A percentile compares a stretch with the other conserved stretches of the same genome.
Conservation (phyloP, 1,284 basidiomycete species). For the Golubevia pallescens region DNA sequence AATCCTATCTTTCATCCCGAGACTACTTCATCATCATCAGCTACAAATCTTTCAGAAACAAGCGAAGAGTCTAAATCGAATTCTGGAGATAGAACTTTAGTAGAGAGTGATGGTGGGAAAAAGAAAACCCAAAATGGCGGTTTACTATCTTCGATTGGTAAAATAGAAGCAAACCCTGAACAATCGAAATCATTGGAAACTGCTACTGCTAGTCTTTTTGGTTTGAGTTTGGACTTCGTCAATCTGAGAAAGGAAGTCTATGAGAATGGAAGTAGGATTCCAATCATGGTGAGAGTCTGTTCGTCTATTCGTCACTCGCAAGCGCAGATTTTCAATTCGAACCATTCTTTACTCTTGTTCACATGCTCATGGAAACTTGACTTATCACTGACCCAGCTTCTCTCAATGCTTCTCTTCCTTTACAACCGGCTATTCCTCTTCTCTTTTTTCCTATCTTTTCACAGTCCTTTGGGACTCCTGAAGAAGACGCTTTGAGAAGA, state of each 20-base stretch:
- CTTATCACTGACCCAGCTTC: not conserved
- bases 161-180: conserved; percentile 91
- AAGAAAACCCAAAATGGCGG: not conserved
- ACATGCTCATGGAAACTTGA: not conserved
- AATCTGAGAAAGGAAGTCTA: conserved; percentile 91
- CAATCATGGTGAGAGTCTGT: conserved; percentile 73
- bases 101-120: conserved; percentile 44
- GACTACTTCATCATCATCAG: conserved; percentile 12
- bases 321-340: not conserved
- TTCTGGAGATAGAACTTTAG: conserved; percentile 18
- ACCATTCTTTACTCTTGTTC: not conserved
- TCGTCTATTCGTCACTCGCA: not conserved
- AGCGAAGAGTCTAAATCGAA: not conserved
- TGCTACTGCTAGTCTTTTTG: conserved; percentile 83
- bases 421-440: not conserved
- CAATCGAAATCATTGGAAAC: conserved; percentile 99
- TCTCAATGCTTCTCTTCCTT: conserved; percentile 5
- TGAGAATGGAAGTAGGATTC: conserved; percentile 83
- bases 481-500: conserved; percentile 86
- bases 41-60: not conserved
- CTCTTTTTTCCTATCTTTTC: not conserved
- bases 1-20: conserved; percentile 69
- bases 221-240: conserved; percentile 88
- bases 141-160: conserved; percentile 67
- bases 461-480: conserved; percentile 87